phyloP scores from a whole-genome alignment of 352 stramenopile species.

The Globisporangium iwayamae region DNA sequence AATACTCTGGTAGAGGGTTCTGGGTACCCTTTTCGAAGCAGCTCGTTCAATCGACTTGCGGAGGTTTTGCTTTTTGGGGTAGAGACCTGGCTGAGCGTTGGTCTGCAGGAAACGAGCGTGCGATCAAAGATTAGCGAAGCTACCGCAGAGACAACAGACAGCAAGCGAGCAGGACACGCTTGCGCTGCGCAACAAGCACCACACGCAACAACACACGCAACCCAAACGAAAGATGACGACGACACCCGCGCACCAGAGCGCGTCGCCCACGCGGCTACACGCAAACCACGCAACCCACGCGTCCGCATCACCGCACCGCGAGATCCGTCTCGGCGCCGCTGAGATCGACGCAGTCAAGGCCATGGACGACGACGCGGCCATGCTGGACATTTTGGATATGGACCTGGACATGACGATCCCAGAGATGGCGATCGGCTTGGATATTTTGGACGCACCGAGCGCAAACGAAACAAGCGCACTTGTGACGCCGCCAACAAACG shows the following conservation, averaged over 20 bases:
- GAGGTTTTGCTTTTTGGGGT: conserved; percentile 1
- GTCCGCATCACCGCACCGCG: not conserved
- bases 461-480: not conserved
- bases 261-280: conserved; percentile 6
- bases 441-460: not conserved
- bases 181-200: not conserved
- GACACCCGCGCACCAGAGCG: conserved; percentile 10
- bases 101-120: conserved; percentile 15
- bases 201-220: not conserved
- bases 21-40: conserved; percentile 10
- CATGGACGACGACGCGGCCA: conserved; percentile 12
- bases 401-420: conserved; percentile 15
- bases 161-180: not conserved
- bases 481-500: not conserved
- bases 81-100: conserved; percentile 13
- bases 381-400: conserved; percentile 17
- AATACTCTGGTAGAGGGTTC: conserved; percentile 1
- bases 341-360: conserved; percentile 22
- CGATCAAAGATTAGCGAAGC: conserved; percentile 23
- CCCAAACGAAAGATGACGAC: conserved; percentile 7
- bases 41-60: not conserved
- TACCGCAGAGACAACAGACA: conserved; percentile 14
- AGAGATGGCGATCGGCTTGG: not conserved
- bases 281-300: not conserved
- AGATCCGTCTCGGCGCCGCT: conserved; percentile 7